Base-by-base conservation (phyloP, 495 filamentous ascomycete genomes). In the Hypoxylon trugodes region DNA sequence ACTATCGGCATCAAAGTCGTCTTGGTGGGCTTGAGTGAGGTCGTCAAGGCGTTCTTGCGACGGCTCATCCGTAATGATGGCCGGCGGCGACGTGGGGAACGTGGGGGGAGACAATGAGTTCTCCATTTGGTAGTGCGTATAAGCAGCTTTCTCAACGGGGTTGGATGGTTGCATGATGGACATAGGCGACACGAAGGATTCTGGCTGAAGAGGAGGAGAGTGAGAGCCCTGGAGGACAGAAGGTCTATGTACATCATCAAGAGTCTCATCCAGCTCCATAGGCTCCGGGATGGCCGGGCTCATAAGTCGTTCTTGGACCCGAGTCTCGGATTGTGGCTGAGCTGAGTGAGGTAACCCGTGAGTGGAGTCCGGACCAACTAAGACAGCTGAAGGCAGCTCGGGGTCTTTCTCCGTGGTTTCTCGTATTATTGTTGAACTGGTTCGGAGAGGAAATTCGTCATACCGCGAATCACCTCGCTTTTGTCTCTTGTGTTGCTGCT, bases 121-220 rank as follows among this genome's bases (percentile, higher is more conserved):
- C 48, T 79, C 71, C 18, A 78, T 73, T 53, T 74, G 74, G 47
- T 73, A 68, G 33, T 76, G 69, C 37, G 76, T 75, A 46, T 79
- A 78, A 42, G 76, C 69, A n/a, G 73, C 72, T 33, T 65, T 76
- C 61, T 81, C 78, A 42, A 55, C 60, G 25, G 68, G 57, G 60
- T 74, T 79, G 48, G 78, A 77, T 9, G 78, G 78, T 42, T 73
- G 73, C 73, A 79, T 79, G 65, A 79, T 70, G 40, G 76, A 73
- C 77, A 79, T 79, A 18, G 78, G 78, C 15, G 66, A 70, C 37
- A 73, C 69, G 51, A 70, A 70, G 9, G 67, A 62, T 24, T 73
- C 70, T 6, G 67, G 55, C 3, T 66, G 63, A 6, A 70, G 65
- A 50, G 65, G 57, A 63, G 69, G 70, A 36, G 70, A 73, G 47